Evolutionary conservation across 768 basidiomycete genomes (phyloP).

Genomic region (Amanita inopinata): DNA sequence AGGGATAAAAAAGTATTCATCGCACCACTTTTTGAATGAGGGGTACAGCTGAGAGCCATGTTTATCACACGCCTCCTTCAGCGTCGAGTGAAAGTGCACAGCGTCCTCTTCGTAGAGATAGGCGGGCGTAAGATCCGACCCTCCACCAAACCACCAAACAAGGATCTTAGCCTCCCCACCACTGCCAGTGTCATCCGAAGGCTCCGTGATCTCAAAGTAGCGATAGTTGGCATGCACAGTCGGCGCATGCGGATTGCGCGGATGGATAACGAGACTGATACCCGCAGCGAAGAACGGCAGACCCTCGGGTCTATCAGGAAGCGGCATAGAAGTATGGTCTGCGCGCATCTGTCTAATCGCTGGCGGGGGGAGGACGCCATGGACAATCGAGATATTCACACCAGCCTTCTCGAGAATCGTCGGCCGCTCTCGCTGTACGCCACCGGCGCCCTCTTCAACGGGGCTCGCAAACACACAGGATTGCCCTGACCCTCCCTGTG

Average conservation of each 20-base stretch:
- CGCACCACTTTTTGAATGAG: conserved; percentile 91
- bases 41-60: conserved; percentile 64
- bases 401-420: conserved; percentile 89
- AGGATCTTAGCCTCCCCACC: conserved; percentile 43
- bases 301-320: conserved; percentile 46
- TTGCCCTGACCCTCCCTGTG: conserved; percentile 65
- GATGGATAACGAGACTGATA: conserved; percentile 88
- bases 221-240: conserved; percentile 96
- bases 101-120: conserved; percentile 89
- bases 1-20: conserved; percentile 91
- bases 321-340: conserved; percentile 73
- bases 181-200: conserved; percentile 16
- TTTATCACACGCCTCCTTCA: conserved; percentile 67
- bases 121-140: conserved; percentile 87
- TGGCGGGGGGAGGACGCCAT: conserved; percentile 78
- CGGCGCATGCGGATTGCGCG: conserved; percentile 86
- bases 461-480: conserved; percentile 73
- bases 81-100: conserved; percentile 71
- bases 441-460: conserved; percentile 21
- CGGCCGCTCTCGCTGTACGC: conserved; percentile 14
- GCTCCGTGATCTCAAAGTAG: conserved; percentile 86
- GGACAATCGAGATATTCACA: conserved; percentile 88
- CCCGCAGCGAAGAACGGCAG: conserved; percentile 94
- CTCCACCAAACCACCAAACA: conserved; percentile 99
- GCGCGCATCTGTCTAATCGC: conserved; percentile 94